Evolutionary conservation across 1,139 yeast species (phyloP), one percentile per base, ranked within the genome.

Genomic region (Yarrowia galli): DNA sequence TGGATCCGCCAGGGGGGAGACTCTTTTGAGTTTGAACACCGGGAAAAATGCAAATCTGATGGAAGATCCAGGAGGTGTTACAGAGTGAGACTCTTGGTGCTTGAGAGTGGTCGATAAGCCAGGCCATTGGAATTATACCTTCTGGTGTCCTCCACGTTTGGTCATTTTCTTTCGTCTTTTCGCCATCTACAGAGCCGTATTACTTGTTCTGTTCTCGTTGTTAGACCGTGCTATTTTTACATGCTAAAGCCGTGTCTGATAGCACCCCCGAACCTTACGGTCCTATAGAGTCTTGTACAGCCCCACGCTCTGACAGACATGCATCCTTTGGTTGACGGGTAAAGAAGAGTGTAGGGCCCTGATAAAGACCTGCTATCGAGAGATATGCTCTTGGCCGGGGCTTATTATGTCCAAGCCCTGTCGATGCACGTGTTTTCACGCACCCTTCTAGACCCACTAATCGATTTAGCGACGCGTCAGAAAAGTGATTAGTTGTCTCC

Each of bases 61-160:
- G 43, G 60, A 53, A 53, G 60, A 53, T 53, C 60, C 38, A 53
- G 60, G 60, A 53, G 60, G 60, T 53, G 60, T 53, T 53, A 53
- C 32, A 53, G 45, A 53, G 60, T 53, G 58, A 53, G 23, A 53
- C 60, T 22, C 5, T 35, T 10, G 38, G 28, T 36, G 25, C 16
- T 9, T 22, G 45, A 13, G 42, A 28, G 32, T 28, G 32, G 32
- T 28, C 6, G 32, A 28, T 28, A 10, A 28, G 32, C 9, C 22
- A 16, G 23, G 18, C 15, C 22, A 13, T 13, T 20, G 25, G 7
- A 25, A 12, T 2, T 43, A 7, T 15, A 5, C 22, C 16, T 2
- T 2, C 8, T 20, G 25, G 43, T 18, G 9, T 7, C 9, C 7
- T n/a, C 10, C 43, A n/a, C 12, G 43, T n/a, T 40, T 8, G 8